Base-by-base conservation (phyloP, 495 filamentous ascomycete genomes). In the Xylaria palmicola region DNA sequence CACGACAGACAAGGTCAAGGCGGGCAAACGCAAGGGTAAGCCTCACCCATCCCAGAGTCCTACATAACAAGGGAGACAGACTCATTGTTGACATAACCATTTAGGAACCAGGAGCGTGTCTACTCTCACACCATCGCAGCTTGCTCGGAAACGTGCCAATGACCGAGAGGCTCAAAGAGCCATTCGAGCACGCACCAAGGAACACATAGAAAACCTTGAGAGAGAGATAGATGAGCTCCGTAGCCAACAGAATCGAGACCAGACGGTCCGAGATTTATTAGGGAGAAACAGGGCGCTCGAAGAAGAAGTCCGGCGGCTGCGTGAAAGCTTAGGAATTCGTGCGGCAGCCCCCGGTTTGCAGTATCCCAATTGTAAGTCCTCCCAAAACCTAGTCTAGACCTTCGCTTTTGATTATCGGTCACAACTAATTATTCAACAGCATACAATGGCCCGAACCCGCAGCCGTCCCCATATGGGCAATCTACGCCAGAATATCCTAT, bases 81-180 rank as follows among this genome's bases (percentile, higher is more conserved):
- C 39, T n/a, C 3, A 34, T 17, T 3, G 15, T 62, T 56, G 30
- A 56, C 44, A 0, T 15, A 34, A 8, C 12, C 30, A n/a, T 49
- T 32, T 37, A 81, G 86, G 83, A n/a, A 82, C 84, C 26, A 79
- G 88, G 57, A 87, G 87, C 39, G 88, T 92, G 19, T 85, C 87
- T 53, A 90, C 86, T 59, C 82, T 91, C 62, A 89, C 86, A 12
- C 83, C 85, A n/a, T 81, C 86, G 24, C 88, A 91, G 69, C 77
- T 90, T 48, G 86, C 83, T 6, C 84, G 88, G 68, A 96, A 96
- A 74, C 83, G 92, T 56, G 90, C 90, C 68, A 95, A 95, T 73
- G 92, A 96, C 70, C 84, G 92, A 40, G 90, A 93, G 74, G 92
- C 92, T 17, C 92, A 96, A 72, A 84, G 90, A 50, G 90, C 90